Conservation (phyloP, 768 basidiomycete species). For the Lactarius sanguifluus region DNA sequence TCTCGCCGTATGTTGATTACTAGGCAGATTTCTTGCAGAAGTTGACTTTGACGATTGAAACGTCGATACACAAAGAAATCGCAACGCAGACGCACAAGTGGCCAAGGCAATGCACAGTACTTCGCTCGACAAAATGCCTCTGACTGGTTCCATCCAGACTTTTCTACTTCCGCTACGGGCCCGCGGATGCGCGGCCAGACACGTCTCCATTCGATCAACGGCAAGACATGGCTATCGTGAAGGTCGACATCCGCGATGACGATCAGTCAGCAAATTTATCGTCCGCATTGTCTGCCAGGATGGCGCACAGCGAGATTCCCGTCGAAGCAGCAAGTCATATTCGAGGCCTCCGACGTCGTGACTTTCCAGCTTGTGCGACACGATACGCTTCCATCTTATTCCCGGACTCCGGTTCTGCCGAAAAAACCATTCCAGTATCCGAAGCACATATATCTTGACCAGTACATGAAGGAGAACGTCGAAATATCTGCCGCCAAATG, state of each 20-base stretch:
- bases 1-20: slow-evolving; percentile 26
- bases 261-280: slow-evolving; percentile 57
- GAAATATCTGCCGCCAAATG: slow-evolving; percentile 43
- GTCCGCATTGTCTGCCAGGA: slow-evolving; percentile 39
- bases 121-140: slow-evolving; percentile 22
- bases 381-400: slow-evolving; percentile 30
- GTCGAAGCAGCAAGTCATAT: slow-evolving; percentile 55
- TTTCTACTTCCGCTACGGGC: slow-evolving; percentile 57
- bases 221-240: slow-evolving; percentile 48
- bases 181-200: slow-evolving; percentile 41
- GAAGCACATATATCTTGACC: slow-evolving; percentile 66
- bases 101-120: slow-evolving; percentile 35
- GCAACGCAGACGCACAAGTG: slow-evolving; percentile 42
- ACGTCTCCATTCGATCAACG: slow-evolving; percentile 30
- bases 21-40: slow-evolving; percentile 50
- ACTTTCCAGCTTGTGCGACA: slow-evolving; percentile 51
- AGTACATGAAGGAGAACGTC: slow-evolving; percentile 62
- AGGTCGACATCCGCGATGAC: slow-evolving; percentile 48
- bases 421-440: slow-evolving; percentile 54
- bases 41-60: slow-evolving; percentile 47
- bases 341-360: slow-evolving; percentile 61
- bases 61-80: slow-evolving; percentile 19
- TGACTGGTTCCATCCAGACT: slow-evolving; percentile 37
- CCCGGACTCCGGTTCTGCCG: slow-evolving; percentile 25
- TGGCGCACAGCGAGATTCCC: slow-evolving; percentile 30